Evolutionary conservation across 257 asterid species (phyloP), one percentile per base, ranked within the genome.

Genomic region (Forsythia viridissima): DNA sequence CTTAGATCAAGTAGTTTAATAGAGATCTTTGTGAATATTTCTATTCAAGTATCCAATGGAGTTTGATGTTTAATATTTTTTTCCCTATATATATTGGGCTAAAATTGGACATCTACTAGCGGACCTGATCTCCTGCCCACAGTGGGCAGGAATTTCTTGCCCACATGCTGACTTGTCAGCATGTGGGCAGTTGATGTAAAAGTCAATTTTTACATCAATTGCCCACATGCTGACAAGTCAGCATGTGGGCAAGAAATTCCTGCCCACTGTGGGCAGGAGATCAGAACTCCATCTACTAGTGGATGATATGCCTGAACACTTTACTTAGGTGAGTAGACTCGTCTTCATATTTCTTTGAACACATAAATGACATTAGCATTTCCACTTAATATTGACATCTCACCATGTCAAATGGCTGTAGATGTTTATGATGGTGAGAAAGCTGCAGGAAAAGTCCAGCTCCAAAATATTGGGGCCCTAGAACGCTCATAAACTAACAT

Each of bases 381-480:
- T 73, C 55, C 66, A 41, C 20, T 3, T 34, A 39, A 13, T 65
- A 46, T 48, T 85, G 80, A 86, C 46, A 21, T 76, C 79, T 80
- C 36, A 65, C 77, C 37, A 74, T 80, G 13, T 55, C 74, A 75
- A 30, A 74, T 81, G 73, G 43, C 71, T 80, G 5, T 76, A 93
- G 99, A 98, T 80, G 99, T 98, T 52, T 95, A 95, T 83, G 99
- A 95, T 81, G 99, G 93, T 8, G 99, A 95, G 92, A 98, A 95
- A 79, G 99, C 99, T 80, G 98, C 99, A 68, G 98, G 98, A n/a
- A n/a, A n/a, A n/a, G n/a, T n/a, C n/a, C 69, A 90, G 99, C 99
- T 77, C 87, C 93, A 66, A 95, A 93, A 84, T 95, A 95, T 73
- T 95, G 99, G 98, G 99, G 98, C 44, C 98, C 99, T 59, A 97